Evolutionary conservation across 805 yeast species (phyloP), one percentile per base, ranked within the genome.

Genomic region (Starmera caribaea): DNA sequence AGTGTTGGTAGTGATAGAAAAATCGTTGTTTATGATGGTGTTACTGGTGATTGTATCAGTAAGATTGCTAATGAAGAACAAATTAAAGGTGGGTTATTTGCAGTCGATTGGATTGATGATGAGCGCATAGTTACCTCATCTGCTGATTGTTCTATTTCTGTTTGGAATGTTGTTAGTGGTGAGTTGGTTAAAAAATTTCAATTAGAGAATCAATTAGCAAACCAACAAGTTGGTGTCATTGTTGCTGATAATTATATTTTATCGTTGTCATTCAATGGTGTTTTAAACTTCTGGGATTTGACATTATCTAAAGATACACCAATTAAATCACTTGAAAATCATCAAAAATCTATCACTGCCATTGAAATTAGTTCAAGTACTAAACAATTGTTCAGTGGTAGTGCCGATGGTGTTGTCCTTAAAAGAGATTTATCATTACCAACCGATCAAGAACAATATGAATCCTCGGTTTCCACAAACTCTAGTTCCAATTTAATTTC

Each of bases 1-100:
- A n/a, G n/a, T n/a, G n/a, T n/a, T n/a, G 96, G 97, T 16, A 75
- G 90, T 27, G 97, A 92, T 60, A 74, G 94, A 47, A 63, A 68
- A 37, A 74, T 86, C 41, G 82, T 73, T 29, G 58, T 89, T 8
- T 92, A 86, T 58, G 95, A 90, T 45, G 97, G 97, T 16, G 79
- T 80, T 48, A 74, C 84, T 6, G 97, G 97, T 32, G 96, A 84
- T 38, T 74, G 71, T 47, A 39, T 79, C 14, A 68, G 70, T 40
- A 73, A 70, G 49, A 55, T 78, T 24, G 65, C 58, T 31, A 61
- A 61, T 36, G 61, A 57, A 35, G 46, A 57, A 7, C 57, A 57
- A 9, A 59, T 57, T 32, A 64, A 63, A 16, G 95, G 94, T 36
- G 89, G 96, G 36, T 73, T 89, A n/a, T 83, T 79, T 51, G 79